Base-by-base conservation (phyloP, 2,329 filamentous ascomycete species). In the Aspergillus floridensis region DNA sequence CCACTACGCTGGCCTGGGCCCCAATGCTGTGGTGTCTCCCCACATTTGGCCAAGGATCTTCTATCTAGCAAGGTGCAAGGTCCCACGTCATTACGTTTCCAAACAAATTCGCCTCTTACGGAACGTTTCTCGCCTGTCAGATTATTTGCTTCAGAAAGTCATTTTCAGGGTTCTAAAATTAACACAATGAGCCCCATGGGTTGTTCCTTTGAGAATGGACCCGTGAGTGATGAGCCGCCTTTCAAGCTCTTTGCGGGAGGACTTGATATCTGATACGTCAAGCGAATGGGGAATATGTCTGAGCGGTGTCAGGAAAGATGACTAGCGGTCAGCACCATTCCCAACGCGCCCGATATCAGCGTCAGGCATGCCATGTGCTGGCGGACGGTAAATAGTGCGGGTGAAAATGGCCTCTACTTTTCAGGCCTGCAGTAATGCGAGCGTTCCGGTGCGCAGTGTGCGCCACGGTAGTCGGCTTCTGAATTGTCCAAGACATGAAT, bases 241-340 rank as follows among this genome's bases (percentile, higher is more conserved):
- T 41, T 16, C 14, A 19, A 44, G 38, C 38, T 44, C 38, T 19
- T 44, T 19, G 1, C 16, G 38, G 38, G 5, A 44, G 16, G 3
- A 19, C 16, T 3, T 44, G 38, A 19, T 44, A 44, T 48, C 41
- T 48, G 41, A 48, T 55, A 55, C 26, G 53, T 48, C 26, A 44
- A 55, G 41, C 24, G n/a, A 7, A 16, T 46, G 41, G 24, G 29
- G 52, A 31, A 21, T 24, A 46, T 55, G 53, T 46, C 53, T 55
- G 53, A 55, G 53, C 26, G 53, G 53, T 32, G 53, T 19, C 53
- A 22, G 46, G 31, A 48, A 44, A 41, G n/a, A 19, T 32, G 44
- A 48, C 10, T 55, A 48, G 53, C 41, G 53, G 53, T 55, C 53
- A 55, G 53, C 26, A n/a, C 41, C 12, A 44, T 29, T n/a, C 26